phyloP scores from a whole-genome alignment of 1,284 basidiomycete genomes.

The Butyriboletus appendiculatus region DNA sequence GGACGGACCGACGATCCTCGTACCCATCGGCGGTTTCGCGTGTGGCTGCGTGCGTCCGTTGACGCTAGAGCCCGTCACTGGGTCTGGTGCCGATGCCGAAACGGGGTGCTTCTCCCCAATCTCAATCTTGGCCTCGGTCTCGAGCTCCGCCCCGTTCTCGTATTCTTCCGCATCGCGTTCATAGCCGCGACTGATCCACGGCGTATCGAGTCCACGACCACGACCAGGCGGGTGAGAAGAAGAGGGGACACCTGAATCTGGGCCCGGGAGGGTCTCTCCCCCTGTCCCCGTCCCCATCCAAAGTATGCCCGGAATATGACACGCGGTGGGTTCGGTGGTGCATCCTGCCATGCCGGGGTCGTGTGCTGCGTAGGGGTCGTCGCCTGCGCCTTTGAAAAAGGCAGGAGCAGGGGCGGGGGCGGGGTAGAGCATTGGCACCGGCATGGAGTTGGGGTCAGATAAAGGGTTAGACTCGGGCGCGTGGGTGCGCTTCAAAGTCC shows the following conservation, averaged over 20 bases:
- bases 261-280: no score
- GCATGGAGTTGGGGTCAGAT: not conserved
- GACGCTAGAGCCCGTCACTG: no score
- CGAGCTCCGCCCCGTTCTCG: not conserved
- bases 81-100: no score
- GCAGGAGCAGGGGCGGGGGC: no score
- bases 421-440: not conserved
- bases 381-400: not conserved
- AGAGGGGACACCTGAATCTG: no score
- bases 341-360: slow-evolving; percentile 29
- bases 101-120: not conserved
- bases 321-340: not conserved
- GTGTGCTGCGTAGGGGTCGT: slow-evolving; percentile 20
- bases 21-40: slow-evolving; percentile 2
- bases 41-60: not conserved
- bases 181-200: slow-evolving; percentile 11
- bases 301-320: slow-evolving; percentile 16
- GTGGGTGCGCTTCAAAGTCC: no score
- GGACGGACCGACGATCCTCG: slow-evolving; percentile 11
- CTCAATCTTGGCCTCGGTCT: not conserved
- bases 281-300: not conserved
- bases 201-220: no score
- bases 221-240: not conserved
- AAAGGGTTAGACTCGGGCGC: not conserved
- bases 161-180: slow-evolving; percentile 22